These are phyloP conservation scores for Pseudoneurospora amorphoporcata DNA, from an alignment of 495 filamentous ascomycete species.

Conservation along the genomic window DNA sequence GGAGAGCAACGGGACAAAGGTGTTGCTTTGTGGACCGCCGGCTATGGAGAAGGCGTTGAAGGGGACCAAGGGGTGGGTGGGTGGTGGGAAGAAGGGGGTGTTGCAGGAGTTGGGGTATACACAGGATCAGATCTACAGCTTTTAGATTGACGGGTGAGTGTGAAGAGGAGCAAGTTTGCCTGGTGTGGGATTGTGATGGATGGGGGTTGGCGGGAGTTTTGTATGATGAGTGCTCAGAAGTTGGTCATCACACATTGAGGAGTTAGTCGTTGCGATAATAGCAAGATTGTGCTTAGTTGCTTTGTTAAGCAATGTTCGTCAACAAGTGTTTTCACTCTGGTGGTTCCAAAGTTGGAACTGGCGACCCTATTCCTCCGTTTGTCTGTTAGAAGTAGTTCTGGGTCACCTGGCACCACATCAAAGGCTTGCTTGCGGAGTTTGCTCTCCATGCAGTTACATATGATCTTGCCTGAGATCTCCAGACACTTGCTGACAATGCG, in stretches of 20 bases:
- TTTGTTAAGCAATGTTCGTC: background rate
- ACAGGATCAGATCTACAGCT: slow-evolving; percentile 45
- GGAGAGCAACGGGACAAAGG: slow-evolving; percentile 31
- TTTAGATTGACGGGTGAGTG: slow-evolving; percentile 20
- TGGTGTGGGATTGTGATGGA: background rate
- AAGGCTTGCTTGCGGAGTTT: background rate
- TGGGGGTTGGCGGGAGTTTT: background rate
- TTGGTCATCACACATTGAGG: background rate
- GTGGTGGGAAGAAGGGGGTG: slow-evolving; percentile 26
- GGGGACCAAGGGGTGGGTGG: slow-evolving; percentile 23
- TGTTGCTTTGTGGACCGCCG: slow-evolving; percentile 58
- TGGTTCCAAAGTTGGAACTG: background rate
- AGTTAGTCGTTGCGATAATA: background rate
- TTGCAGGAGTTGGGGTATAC: slow-evolving; percentile 41
- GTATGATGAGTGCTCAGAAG: background rate
- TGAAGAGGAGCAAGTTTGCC: background rate
- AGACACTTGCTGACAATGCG: background rate
- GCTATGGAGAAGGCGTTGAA: slow-evolving; percentile 50
- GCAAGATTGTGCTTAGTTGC: background rate
- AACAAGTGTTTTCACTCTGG: background rate
- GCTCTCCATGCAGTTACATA: background rate
- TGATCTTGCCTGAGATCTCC: background rate
- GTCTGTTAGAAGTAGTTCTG: background rate
- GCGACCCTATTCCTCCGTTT: background rate
- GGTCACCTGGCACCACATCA: background rate